phyloP scores from a whole-genome alignment of 495 filamentous ascomycete species.

The Parathielavia appendiculata region DNA sequence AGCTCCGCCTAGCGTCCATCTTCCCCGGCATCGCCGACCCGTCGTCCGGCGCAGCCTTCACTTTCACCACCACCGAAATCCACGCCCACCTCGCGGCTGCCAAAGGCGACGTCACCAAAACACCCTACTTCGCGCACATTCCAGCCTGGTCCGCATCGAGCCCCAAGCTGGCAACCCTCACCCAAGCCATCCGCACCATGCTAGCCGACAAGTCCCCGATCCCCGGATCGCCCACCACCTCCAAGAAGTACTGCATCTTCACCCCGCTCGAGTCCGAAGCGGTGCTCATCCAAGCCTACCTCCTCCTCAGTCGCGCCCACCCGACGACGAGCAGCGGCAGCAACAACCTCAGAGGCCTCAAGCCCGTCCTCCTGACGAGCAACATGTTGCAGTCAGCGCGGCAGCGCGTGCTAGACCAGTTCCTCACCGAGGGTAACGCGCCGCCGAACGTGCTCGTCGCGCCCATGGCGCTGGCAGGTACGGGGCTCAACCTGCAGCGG shows the following conservation, averaged over 20 bases:
- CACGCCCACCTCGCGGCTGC: slow-evolving; percentile 6
- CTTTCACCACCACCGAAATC: slow-evolving; percentile 18
- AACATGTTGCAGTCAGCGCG: neutral
- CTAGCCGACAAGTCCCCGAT: slow-evolving; percentile 14
- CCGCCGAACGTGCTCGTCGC: slow-evolving; percentile 26
- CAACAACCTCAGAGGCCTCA: slow-evolving; percentile 9
- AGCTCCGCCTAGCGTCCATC: slow-evolving; percentile 25
- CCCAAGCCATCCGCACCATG: slow-evolving; percentile 11
- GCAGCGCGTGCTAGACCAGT: slow-evolving; percentile 14
- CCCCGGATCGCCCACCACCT: slow-evolving; percentile 3
- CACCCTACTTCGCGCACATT: slow-evolving; percentile 17
- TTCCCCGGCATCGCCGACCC: slow-evolving; percentile 20
- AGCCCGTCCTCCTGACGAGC: slow-evolving; percentile 14
- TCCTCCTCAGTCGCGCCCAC: slow-evolving; percentile 2
- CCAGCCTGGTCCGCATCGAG: slow-evolving; percentile 14
- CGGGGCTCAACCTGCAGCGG: slow-evolving; percentile 28
- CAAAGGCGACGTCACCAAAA: slow-evolving; percentile 7
- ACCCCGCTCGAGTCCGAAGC: slow-evolving; percentile 26
- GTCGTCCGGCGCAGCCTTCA: slow-evolving; percentile 9
- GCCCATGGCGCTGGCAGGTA: slow-evolving; percentile 23
- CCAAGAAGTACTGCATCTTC: slow-evolving; percentile 27
- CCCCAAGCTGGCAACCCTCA: slow-evolving; percentile 22
- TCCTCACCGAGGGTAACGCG: slow-evolving; percentile 17
- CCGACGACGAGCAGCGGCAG: neutral
- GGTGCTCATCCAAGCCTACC: slow-evolving; percentile 19